Evolutionary conservation across 805 yeast species (phyloP), one percentile per base, ranked within the genome.

Genomic region (Suhomyces prunicola): DNA sequence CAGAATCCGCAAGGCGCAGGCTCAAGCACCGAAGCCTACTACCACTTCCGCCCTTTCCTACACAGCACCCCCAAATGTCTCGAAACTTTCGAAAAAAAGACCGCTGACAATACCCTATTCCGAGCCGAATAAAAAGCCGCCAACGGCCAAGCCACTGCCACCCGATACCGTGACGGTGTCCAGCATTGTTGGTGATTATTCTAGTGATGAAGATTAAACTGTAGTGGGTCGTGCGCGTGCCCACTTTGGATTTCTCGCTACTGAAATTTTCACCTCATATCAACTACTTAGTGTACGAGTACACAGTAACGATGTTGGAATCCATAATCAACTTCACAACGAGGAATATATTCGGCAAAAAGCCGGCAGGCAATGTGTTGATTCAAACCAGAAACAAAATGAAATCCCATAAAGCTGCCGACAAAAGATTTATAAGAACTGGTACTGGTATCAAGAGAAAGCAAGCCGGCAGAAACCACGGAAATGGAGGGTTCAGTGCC

Each of bases 401-500:
- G 80, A 88, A 90, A 69, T 85, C 97, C 2, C 94, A 90, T 66
- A 85, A 90, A 65, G 90, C 96, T 24, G 86, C 96, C 5, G 91
- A 91, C 47, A 90, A 88, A 67, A 82, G 97, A 72, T 89, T 94
- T 85, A 81, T 87, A 67, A 85, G 84, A 62, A 86, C 88, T 4
- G 90, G 88, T 1, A 74, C 75, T 45, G 82, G 92, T 80, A 57
- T 83, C 58, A 74, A 73, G 61, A 70, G 79, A 61, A 74, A 73
- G 56, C 76, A 84, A 61, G 87, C 96, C 19, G 96, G 97, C 9
- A 83, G 96, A 74, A 87, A 88, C 59, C 97, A 92, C 68, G 97
- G 97, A 48, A 92, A 92, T 64, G 89, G 91, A 1, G 92, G 96
- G 22, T 92, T 94, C 87, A 80, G 91, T 31, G 73, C 81, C 41